phyloP scores from a whole-genome alignment of 805 yeast species.

The Nakazawaea populi region DNA sequence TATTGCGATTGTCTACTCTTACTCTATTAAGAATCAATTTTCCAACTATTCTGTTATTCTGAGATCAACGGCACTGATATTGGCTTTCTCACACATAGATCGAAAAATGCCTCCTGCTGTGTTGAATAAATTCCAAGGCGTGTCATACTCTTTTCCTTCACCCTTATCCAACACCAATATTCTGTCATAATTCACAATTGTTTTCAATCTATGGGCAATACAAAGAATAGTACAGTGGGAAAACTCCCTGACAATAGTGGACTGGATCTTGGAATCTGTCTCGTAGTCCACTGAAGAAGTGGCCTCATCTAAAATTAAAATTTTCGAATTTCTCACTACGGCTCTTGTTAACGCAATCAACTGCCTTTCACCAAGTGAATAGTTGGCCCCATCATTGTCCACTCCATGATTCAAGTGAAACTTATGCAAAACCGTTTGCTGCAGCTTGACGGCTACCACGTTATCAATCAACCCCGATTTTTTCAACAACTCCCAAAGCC shows the following conservation, averaged over 20 bases:
- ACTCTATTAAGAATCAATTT: no score
- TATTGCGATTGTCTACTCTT: no score
- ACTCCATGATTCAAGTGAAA: slow-evolving; percentile 58
- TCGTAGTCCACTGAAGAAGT: slow-evolving; percentile 73
- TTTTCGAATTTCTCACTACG: slow-evolving; percentile 53
- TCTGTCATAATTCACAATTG: slow-evolving; percentile 54
- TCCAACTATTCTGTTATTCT: no score
- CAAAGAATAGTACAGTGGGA: slow-evolving; percentile 59
- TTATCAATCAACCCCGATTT: slow-evolving; percentile 50
- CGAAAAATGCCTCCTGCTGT: slow-evolving; percentile 38
- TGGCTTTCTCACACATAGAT: slow-evolving; percentile 43
- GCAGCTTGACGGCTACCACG: slow-evolving; percentile 27
- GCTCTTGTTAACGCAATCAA: slow-evolving; percentile 67
- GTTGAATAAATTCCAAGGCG: slow-evolving; percentile 41
- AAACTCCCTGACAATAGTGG: slow-evolving; percentile 54
- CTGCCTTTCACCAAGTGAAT: slow-evolving; percentile 70
- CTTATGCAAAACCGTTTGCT: slow-evolving; percentile 37
- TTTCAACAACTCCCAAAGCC: slow-evolving; percentile 54
- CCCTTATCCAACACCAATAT: slow-evolving; percentile 59
- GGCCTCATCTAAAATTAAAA: slow-evolving; percentile 69
- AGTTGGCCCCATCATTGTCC: slow-evolving; percentile 65
- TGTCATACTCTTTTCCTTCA: slow-evolving; percentile 45
- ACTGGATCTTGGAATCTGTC: slow-evolving; percentile 63
- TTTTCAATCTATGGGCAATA: slow-evolving; percentile 66
- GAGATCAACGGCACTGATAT: slow-evolving; percentile 34